These are phyloP conservation scores for Salvia hispanica DNA, from an alignment of 257 asterid genomes.

Conservation along the genomic window DNA sequence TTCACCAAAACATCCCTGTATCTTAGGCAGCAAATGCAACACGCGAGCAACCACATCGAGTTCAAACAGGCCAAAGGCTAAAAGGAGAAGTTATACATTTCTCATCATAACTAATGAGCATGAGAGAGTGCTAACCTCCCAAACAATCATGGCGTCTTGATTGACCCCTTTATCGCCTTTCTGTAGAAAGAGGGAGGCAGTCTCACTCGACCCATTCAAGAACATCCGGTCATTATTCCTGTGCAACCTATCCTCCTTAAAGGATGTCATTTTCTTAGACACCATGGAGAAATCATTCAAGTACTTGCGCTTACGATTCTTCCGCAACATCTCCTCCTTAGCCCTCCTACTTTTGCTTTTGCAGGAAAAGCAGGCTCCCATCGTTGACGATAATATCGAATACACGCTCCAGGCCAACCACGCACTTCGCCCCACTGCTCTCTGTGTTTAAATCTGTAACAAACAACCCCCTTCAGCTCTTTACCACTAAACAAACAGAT, in stretches of 20 bases:
- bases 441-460: conserved; percentile 63
- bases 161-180: conserved; percentile 87
- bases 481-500: conserved; percentile 17
- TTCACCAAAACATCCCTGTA: too few species aligned
- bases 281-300: conserved; percentile 30
- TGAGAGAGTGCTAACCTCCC: conserved; percentile 68
- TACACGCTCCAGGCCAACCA: conserved; percentile 76
- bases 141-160: conserved; percentile 95
- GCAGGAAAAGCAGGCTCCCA: conserved; percentile 90
- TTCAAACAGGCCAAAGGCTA: not conserved
- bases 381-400: conserved; percentile 64
- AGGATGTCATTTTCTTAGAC: conserved; percentile 52
- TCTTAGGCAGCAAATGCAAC: too few species aligned
- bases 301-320: too few species aligned
- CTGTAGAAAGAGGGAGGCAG: conserved; percentile 70
- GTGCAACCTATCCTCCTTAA: conserved; percentile 70
- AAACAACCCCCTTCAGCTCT: conserved; percentile 25
- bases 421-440: conserved; percentile 46
- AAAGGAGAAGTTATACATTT: not conserved
- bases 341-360: conserved; percentile 78
- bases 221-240: conserved; percentile 68
- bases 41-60: too few species aligned
- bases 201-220: conserved; percentile 76
- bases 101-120: not conserved
- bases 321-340: too few species aligned